Base-by-base conservation (phyloP, 768 basidiomycete species). In the Daedaleopsis sinensis region DNA sequence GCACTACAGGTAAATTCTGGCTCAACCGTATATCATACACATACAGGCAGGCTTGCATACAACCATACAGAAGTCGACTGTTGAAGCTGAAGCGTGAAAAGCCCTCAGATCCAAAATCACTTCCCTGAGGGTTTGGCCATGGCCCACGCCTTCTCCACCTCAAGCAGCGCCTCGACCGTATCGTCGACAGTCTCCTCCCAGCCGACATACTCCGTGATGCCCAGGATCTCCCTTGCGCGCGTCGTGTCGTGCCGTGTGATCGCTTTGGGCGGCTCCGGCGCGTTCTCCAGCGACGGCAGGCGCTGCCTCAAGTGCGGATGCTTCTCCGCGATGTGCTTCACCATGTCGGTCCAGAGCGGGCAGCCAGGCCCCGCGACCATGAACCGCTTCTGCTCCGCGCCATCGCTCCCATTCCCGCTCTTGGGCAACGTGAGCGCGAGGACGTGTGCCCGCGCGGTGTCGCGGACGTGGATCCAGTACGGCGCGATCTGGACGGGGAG, bases 401-500 rank as follows among this genome's bases (percentile, higher is more conserved):
- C 24, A 1, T n/a, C 18, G 55, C 42, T 19, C 27, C 27, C 27
- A 7, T 7, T 32, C 27, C 27, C 7, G 24, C 21, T 53, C 61
- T 13, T 36, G 37, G 38, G 44, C 11, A 47, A 15, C 19, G 19
- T n/a, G 5, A 75, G 67, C 15, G 73, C 71, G 18, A 55, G 54
- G 24, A 74, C 64, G 51, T 73, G 72, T 4, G 71, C 74, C 1
- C 57, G 60, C 11, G 74, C 74, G 15, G 71, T 72, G 44, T 75
- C 74, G 3, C 70, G 68, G 2, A 76, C 71, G 62, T 76, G 72
- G 43, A 68, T 60, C 39, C 44, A 69, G 48, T 62, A 39, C 11
- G 73, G 72, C 18, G 68, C 59, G 16, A 65, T 52, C 24, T 68
- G 68, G 43, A 49, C 52, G 11, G 52, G 32, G 9, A 67, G 51